Evolutionary conservation across 2,329 filamentous ascomycete genomes (phyloP).

Genomic region (Aspergillus neoniger): DNA sequence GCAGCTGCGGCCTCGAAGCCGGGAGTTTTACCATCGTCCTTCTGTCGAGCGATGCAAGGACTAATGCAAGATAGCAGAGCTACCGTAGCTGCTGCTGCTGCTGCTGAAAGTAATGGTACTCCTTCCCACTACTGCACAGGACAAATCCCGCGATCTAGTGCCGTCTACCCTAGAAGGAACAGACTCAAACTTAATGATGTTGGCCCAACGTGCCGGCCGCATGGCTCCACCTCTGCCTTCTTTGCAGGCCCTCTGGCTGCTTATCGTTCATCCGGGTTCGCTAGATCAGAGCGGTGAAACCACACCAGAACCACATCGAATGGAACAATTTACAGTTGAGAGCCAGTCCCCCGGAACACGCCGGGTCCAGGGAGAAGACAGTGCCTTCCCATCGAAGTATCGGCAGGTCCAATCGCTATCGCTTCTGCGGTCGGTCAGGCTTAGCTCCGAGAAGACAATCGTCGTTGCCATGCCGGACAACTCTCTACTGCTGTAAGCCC

Average conservation of each 20-base stretch:
- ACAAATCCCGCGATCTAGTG: constrained; percentile 21
- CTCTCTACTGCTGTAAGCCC: constrained; percentile 10
- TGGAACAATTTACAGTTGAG: constrained; percentile 13
- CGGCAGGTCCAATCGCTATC: neutral
- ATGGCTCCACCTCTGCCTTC: constrained; percentile 22
- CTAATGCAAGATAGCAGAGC: constrained; percentile 27
- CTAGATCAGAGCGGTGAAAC: constrained; percentile 30
- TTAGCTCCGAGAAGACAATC: constrained; percentile 16
- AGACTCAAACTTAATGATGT: constrained; percentile 23
- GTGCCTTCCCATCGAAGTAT: constrained; percentile 4
- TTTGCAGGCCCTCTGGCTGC: constrained; percentile 19
- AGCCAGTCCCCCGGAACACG: constrained; percentile 30
- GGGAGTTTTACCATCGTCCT: constrained; percentile 20
- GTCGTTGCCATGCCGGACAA: constrained; percentile 15
- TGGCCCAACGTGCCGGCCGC: constrained; percentile 26
- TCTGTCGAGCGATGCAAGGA: constrained; percentile 23
- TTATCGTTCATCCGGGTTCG: constrained; percentile 26
- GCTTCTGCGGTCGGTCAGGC: constrained; percentile 1
- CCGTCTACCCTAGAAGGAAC: constrained; percentile 17
- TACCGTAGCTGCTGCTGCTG: constrained; percentile 18
- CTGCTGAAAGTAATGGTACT: neutral
- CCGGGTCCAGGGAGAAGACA: constrained; percentile 22
- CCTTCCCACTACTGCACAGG: constrained; percentile 23
- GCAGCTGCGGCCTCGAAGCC: constrained; percentile 16
- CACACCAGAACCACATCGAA: constrained; percentile 20